Conservation (phyloP, 2,329 filamentous ascomycete species). For the Curvularia hawaiiensis region DNA sequence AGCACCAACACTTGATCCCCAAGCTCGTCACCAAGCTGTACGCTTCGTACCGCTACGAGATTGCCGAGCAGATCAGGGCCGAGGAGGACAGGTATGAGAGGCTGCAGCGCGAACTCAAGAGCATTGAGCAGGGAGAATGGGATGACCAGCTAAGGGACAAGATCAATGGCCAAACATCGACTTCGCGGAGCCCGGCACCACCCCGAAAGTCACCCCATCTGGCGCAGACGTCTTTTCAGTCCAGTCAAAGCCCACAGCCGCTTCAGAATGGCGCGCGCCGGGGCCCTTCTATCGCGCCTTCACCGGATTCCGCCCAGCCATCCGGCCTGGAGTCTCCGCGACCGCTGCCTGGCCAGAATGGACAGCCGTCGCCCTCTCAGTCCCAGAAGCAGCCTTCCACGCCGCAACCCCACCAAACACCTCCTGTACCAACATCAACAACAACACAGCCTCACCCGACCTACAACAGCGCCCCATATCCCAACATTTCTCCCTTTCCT, state of each 20-base stretch:
- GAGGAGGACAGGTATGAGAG: conserved; percentile 72
- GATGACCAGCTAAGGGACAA: conserved; percentile 50
- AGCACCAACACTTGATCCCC: conserved; percentile 71
- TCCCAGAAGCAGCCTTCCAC: conserved; percentile 34
- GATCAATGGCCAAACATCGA: conserved; percentile 27
- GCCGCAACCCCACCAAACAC: conserved; percentile 24
- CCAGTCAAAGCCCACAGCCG: conserved; percentile 14
- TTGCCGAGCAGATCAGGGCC: conserved; percentile 72
- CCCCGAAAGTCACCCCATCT: conserved; percentile 34
- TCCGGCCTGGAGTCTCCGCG: conserved; percentile 2
- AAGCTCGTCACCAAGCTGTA: conserved; percentile 76
- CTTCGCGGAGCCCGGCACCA: conserved; percentile 32
- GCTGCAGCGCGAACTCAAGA: conserved; percentile 70
- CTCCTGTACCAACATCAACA: conserved; percentile 19
- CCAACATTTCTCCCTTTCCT: conserved; percentile 47
- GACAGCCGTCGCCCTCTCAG: conserved; percentile 33
- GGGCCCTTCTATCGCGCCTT: conserved; percentile 13
- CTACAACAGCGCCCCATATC: conserved; percentile 41
- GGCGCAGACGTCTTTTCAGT: conserved; percentile 23
- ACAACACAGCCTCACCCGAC: conserved; percentile 22
- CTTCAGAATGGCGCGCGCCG: conserved; percentile 19
- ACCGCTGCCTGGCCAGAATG: conserved; percentile 18
- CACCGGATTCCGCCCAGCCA: conserved; percentile 12
- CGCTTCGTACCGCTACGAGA: conserved; percentile 71
- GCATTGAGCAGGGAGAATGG: conserved; percentile 67